Evolutionary conservation across 2,329 filamentous ascomycete species (phyloP), one percentile per base, ranked within the genome.

Genomic region (Macrophomina pseudophaseolina): DNA sequence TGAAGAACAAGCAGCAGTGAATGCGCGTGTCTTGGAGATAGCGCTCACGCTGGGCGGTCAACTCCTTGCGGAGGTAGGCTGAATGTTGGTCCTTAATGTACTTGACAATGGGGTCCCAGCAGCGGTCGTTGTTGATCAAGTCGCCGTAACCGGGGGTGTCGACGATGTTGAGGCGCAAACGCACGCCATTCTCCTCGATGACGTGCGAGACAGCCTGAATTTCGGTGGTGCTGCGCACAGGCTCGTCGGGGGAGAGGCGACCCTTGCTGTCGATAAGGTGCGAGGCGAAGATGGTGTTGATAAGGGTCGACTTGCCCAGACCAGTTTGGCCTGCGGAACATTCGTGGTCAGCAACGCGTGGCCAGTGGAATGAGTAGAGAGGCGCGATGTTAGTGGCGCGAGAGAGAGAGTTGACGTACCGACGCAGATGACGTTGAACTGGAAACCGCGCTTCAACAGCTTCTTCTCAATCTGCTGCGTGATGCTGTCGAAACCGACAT

Each of bases 11-110:
- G 83, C 95, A 99, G 90, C 93, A 97, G 87, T 99, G 95, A 78
- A 99, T 97, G 77, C 95, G 92, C 72, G 95, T 99, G 83, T 99
- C 95, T 85, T 97, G 94, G 73, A 99, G 97, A 82, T 99, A 99
- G 76, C 95, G 91, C 84, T 99, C 95, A 83, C 95, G 92, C 87
- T 99, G 95, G 73, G 95, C 95, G 66, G 95, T 98, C 77, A 99
- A 93, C 83, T 99, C 95, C 88, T 99, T 99, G 82, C 95, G 92
- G 74, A 99, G 89, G 85, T 98, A 99, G 76, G 95, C 94, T 64
- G 93, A 97, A 87, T 99, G 95, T 86, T 99, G 95, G 83, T 99
- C 95, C 88, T 99, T 99, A 88, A 99, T 99, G 84, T 99, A 99
- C 87, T 99, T 99, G 87, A 99, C 94, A 80, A 99, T 99, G 70